phyloP scores from a whole-genome alignment of 495 filamentous ascomycete species.

The Hypoxylon fuscum region DNA sequence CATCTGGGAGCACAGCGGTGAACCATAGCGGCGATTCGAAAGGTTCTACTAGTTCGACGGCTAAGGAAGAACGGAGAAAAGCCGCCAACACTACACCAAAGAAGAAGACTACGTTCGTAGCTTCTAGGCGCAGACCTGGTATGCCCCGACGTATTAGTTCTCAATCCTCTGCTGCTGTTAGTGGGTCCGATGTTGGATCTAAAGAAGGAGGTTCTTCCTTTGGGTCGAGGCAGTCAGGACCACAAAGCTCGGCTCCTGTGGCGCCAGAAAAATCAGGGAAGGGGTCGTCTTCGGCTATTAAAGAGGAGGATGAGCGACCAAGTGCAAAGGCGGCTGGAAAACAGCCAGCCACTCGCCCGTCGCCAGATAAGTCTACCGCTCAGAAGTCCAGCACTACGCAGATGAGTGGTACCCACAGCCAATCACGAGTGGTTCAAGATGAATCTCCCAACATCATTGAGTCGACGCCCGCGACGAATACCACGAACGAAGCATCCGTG shows the following conservation, averaged over 20 bases:
- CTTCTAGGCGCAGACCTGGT: slow-evolving; percentile 49
- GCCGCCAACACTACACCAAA: slow-evolving; percentile 33
- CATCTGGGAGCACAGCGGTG: slow-evolving; percentile 40
- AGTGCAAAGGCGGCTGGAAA: slow-evolving; percentile 53
- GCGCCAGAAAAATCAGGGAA: slow-evolving; percentile 27
- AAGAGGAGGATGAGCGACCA: slow-evolving; percentile 18
- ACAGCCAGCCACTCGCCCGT: slow-evolving; percentile 31
- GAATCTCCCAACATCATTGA: slow-evolving; percentile 1
- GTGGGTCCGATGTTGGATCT: slow-evolving; percentile 33
- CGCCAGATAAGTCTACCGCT: slow-evolving; percentile 22
- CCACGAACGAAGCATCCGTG: slow-evolving; percentile 1
- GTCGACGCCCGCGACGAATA: slow-evolving; percentile 16
- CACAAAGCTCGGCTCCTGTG: slow-evolving; percentile 27
- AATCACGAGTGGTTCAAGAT: background rate
- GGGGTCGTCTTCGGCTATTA: slow-evolving; percentile 4
- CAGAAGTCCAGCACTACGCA: slow-evolving; percentile 22
- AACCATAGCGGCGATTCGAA: slow-evolving; percentile 33
- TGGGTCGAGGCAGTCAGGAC: slow-evolving; percentile 32
- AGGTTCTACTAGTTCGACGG: slow-evolving; percentile 34
- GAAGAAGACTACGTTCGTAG: slow-evolving; percentile 49
- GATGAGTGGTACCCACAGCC: slow-evolving; percentile 4
- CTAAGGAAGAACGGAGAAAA: slow-evolving; percentile 42
- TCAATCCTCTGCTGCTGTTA: slow-evolving; percentile 47
- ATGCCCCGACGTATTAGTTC: slow-evolving; percentile 53
- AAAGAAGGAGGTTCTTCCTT: slow-evolving; percentile 36